Base-by-base conservation (phyloP, 2,329 filamentous ascomycete species). In the Exserohilum turcica region DNA sequence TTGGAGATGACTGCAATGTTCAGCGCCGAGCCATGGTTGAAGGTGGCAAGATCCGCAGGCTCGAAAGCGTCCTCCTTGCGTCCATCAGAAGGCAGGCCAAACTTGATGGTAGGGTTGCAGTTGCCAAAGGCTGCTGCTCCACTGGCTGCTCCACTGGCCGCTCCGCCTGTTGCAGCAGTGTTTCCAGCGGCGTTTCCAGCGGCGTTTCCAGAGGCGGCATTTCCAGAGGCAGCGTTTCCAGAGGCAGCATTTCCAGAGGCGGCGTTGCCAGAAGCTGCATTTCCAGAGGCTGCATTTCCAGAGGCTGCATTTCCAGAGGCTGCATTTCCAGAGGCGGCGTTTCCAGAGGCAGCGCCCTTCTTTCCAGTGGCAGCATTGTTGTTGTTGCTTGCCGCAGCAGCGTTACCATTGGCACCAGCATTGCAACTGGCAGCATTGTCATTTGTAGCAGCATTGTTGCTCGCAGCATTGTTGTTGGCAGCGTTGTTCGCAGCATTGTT, bases 1-100 rank as follows among this genome's bases (percentile, higher is more conserved):
- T 72, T 59, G 12, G 79, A 72, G 59, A 82, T 78, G 61, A 82
- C 71, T 36, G 65, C 73, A 62, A 82, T 80, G 63, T 77, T 77
- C 35, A 76, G 66, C 6, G 81, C 81, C 3, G 79, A 82, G 47
- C 81, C 81, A 70, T 84, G 82, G 67, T 74, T 76, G 73, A 84
- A 84, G 65, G 65, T 68, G 29, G 58, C 48, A 63, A 74, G 62
- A 66, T 80, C 75, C 8, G 65, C 67, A 32, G 79, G 73, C 59
- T 77, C 71, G 56, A 80, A 81, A 12, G 76, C 72, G 21, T 72
- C 62, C 27, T 76, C 70, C 31, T 78, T 69, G 62, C 78, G 78
- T 38, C 80, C 80, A 62, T 83, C 79, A 37, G 80, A 74, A 10
- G 78, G 78, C 3, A 60, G 61, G 27, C 77, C 79, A 70, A 84